Percentiles rank a stretch among this genome's conserved stretches.
These are phyloP conservation scores for Arctium lappa DNA, from an alignment of 129 eudicot species.

Conservation along the genomic window DNA sequence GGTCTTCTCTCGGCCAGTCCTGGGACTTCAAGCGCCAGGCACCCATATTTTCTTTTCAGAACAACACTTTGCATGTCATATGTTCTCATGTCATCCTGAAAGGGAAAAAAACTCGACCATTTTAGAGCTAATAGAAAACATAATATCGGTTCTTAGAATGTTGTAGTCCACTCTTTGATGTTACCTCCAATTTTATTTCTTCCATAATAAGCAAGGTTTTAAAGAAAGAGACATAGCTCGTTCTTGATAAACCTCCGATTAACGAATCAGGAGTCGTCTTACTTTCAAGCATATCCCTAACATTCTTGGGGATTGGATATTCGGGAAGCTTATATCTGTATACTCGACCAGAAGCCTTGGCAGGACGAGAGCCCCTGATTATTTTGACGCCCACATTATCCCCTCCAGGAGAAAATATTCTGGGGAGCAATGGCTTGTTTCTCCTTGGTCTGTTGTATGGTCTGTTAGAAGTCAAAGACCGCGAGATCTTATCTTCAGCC, in stretches of 20 bases:
- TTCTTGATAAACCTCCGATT: slow-evolving; percentile 44
- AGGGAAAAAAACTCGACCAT: background rate
- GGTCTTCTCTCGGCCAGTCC: slow-evolving; percentile 95
- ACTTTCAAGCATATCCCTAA: slow-evolving; percentile 46
- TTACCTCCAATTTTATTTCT: slow-evolving; percentile 80
- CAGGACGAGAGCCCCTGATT: slow-evolving; percentile 64
- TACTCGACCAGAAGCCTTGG: slow-evolving; percentile 34
- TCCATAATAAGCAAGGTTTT: slow-evolving; percentile 61
- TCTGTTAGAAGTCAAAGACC: slow-evolving; percentile 56
- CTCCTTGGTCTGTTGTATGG: slow-evolving; percentile 46
- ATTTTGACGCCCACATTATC: slow-evolving; percentile 18
- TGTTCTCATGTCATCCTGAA: slow-evolving; percentile 67
- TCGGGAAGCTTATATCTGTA: slow-evolving; percentile 40
- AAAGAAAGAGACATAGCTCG: slow-evolving; percentile 56
- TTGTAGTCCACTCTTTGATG: background rate
- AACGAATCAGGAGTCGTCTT: slow-evolving; percentile 52
- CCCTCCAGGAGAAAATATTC: slow-evolving; percentile 23
- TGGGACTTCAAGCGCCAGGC: slow-evolving; percentile 74
- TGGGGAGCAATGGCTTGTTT: slow-evolving; percentile 36
- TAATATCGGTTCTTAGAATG: background rate
- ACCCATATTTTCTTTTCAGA: slow-evolving; percentile 40
- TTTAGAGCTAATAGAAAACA: background rate
- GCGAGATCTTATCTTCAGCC: slow-evolving; percentile 78
- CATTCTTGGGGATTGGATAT: slow-evolving; percentile 52
- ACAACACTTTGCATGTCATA: slow-evolving; percentile 68